phyloP scores from a whole-genome alignment of 805 yeast genomes.

The Kazachstania kunashirensis region DNA sequence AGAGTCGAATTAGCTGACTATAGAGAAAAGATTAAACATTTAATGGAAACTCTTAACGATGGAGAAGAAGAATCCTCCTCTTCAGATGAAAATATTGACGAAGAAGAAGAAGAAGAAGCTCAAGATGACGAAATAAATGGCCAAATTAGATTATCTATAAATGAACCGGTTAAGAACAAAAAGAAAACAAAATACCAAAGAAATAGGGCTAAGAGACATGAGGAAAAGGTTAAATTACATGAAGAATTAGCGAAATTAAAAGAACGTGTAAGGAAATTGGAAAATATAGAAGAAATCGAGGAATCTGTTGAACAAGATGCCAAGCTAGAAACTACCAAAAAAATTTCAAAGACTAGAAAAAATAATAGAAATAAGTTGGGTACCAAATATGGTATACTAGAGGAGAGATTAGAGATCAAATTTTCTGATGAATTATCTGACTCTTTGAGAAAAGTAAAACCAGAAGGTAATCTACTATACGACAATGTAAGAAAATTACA shows the following conservation, averaged over 20 bases:
- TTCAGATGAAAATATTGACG: slow-evolving; percentile 30
- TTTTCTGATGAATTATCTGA: slow-evolving; percentile 81
- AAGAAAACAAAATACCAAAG: slow-evolving; percentile 73
- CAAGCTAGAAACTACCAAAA: slow-evolving; percentile 11
- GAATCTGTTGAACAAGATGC: slow-evolving; percentile 18
- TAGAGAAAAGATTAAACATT: slow-evolving; percentile 49
- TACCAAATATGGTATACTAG: slow-evolving; percentile 38
- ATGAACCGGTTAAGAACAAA: slow-evolving; percentile 56
- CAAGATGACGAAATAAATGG: slow-evolving; percentile 27
- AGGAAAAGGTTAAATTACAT: slow-evolving; percentile 49
- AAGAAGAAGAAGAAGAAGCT: slow-evolving; percentile 29
- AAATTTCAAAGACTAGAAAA: slow-evolving; percentile 22
- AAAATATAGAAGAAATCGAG: slow-evolving; percentile 34
- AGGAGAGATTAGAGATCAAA: slow-evolving; percentile 58
- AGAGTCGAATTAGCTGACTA: slow-evolving; percentile 53
- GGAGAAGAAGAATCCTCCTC: slow-evolving; percentile 41
- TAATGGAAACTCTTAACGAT: slow-evolving; percentile 55
- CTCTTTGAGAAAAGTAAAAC: slow-evolving; percentile 71
- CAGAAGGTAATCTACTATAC: slow-evolving; percentile 80
- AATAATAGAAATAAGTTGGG: slow-evolving; percentile 34
- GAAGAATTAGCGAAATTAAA: slow-evolving; percentile 50
- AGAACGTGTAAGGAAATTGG: slow-evolving; percentile 49
- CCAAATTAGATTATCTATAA: slow-evolving; percentile 49
- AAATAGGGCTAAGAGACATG: slow-evolving; percentile 56
- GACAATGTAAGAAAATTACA: slow-evolving; percentile 79